A percentile compares a stretch with the other conserved stretches of the same genome.
These are phyloP conservation scores for Rosa hybrid DNA, from an alignment of 331 rosid species.

Conservation along the genomic window DNA sequence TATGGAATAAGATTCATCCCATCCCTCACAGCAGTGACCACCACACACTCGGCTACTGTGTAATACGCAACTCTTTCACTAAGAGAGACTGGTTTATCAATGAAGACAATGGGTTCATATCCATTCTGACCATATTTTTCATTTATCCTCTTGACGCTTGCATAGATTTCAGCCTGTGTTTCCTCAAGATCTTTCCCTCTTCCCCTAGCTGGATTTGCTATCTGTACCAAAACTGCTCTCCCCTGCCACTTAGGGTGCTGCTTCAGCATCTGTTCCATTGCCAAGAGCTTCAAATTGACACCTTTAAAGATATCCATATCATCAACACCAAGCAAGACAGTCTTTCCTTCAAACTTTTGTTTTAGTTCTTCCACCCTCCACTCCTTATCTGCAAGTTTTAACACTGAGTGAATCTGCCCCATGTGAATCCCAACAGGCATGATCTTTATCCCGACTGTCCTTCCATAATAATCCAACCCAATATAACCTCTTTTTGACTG, in stretches of 20 bases:
- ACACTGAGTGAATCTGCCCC: constrained; percentile 42
- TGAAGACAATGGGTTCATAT: constrained; percentile 52
- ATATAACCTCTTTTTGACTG: constrained; percentile 58
- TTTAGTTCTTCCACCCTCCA: constrained; percentile 46
- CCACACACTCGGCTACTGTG: constrained; percentile 53
- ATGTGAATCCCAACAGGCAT: constrained; percentile 53
- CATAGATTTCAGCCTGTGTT: constrained; percentile 44
- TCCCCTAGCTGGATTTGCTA: constrained; percentile 51
- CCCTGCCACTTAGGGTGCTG: constrained; percentile 49
- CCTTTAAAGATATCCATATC: constrained; percentile 52
- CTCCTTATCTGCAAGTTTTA: constrained; percentile 41
- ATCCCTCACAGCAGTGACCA: constrained; percentile 56
- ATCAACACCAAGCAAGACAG: constrained; percentile 43
- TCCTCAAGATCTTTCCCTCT: constrained; percentile 59
- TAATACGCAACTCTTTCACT: constrained; percentile 53
- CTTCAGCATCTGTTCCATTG: constrained; percentile 48
- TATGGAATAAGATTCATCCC: constrained; percentile 60
- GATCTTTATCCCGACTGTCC: constrained; percentile 47
- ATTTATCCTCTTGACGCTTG: constrained; percentile 44
- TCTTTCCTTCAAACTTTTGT: constrained; percentile 39
- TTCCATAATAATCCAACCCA: constrained; percentile 47
- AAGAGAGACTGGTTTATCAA: constrained; percentile 46
- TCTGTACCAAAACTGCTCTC: constrained; percentile 43
- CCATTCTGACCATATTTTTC: constrained; percentile 37
- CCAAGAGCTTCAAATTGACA: constrained; percentile 44